These are phyloP conservation scores for Leucosporidium creatinivorum DNA, from an alignment of 768 basidiomycete genomes.

Conservation along the genomic window DNA sequence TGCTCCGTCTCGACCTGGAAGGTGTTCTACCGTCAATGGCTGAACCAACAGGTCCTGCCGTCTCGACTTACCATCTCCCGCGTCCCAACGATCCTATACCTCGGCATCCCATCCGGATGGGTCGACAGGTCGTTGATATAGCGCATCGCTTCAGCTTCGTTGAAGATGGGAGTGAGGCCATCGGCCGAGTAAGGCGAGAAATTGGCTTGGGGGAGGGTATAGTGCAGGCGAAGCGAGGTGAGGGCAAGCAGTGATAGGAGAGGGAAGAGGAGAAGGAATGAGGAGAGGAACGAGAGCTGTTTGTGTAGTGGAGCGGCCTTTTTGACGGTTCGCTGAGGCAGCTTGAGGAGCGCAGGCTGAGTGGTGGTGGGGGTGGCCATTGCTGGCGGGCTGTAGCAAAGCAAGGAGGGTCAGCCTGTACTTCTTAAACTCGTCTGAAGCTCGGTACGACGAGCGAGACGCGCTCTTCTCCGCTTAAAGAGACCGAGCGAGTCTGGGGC, in stretches of 20 bases:
- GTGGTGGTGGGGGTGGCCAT: no score
- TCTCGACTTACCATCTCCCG: conserved; percentile 82
- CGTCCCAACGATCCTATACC: conserved; percentile 85
- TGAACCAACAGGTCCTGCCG: no score
- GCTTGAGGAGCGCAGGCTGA: no score
- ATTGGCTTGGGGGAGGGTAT: conserved; percentile 19
- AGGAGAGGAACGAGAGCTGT: neutral
- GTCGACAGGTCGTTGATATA: conserved; percentile 37
- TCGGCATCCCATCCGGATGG: conserved; percentile 57
- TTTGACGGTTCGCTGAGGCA: neutral
- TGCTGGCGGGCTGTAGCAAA: no score
- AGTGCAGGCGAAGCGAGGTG: conserved; percentile 22
- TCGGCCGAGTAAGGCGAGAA: neutral
- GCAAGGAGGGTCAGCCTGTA: no score
- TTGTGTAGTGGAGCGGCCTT: neutral
- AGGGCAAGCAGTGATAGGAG: conserved; percentile 15
- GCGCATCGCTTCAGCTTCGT: conserved; percentile 29
- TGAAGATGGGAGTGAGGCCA: conserved; percentile 24
- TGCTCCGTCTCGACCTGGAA: conserved; percentile 68
- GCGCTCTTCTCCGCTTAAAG: no score
- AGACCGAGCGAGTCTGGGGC: no score
- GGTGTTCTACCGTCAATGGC: no score
- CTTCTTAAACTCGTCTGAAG: no score
- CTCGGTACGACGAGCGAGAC: no score
- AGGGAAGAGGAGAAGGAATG: conserved; percentile 17